Evolutionary conservation across 2,329 filamentous ascomycete species (phyloP).

Genomic region (Penicillium sp.): DNA sequence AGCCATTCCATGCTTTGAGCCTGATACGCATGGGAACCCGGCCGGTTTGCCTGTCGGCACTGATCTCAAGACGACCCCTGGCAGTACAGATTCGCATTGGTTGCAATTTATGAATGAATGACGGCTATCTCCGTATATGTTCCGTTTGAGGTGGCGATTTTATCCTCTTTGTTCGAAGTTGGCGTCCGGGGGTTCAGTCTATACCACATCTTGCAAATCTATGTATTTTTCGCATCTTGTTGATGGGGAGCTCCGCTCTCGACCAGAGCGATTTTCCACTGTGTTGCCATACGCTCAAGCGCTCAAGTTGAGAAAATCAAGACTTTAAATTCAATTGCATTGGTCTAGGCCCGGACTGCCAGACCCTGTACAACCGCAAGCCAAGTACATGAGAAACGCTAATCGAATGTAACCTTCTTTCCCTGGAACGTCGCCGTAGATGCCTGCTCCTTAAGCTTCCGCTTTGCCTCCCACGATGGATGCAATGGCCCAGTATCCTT

Average conservation of each 20-base stretch:
- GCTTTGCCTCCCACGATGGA: constrained; percentile 66
- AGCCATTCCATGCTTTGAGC: constrained; percentile 43
- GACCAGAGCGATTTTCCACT: not conserved
- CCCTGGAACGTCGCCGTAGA: constrained; percentile 55
- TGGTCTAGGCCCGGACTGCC: not conserved
- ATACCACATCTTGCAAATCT: constrained; percentile 2
- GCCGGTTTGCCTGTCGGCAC: constrained; percentile 15
- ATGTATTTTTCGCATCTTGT: not conserved
- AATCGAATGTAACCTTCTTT: constrained; percentile 66
- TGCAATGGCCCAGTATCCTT: constrained; percentile 57
- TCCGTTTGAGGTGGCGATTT: constrained; percentile 6
- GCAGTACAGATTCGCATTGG: constrained; percentile 32
- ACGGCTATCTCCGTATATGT: constrained; percentile 8
- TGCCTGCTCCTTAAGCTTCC: constrained; percentile 57
- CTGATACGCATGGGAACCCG: constrained; percentile 29
- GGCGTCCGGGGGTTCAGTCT: not conserved
- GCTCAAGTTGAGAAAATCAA: not conserved
- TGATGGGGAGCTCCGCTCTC: not conserved
- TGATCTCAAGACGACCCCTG: constrained; percentile 28
- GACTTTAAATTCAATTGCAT: not conserved
- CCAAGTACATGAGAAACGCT: constrained; percentile 16
- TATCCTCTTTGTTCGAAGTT: constrained; percentile 9
- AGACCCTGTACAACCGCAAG: not conserved
- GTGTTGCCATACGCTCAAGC: not conserved
- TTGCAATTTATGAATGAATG: constrained; percentile 39